Percentiles rank a stretch among this genome's conserved stretches.
Conservation (phyloP, 768 basidiomycete species). For the Chalciporus pseudorubinellus region DNA sequence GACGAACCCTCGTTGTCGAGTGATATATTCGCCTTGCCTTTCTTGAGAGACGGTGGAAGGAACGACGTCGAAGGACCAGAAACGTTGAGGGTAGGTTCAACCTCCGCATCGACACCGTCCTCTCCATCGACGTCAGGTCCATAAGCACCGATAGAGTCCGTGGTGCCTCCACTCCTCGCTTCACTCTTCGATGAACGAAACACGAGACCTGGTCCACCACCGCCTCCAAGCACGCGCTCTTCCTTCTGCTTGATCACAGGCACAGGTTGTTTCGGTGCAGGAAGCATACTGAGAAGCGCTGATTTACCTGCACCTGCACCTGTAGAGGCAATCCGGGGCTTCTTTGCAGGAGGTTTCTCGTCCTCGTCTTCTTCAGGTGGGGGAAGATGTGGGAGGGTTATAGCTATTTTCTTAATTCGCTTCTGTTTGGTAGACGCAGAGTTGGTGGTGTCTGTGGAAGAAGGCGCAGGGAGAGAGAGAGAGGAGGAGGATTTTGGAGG, state of each 20-base stretch:
- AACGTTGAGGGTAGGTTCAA: not conserved
- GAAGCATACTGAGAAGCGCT: conserved; percentile 68
- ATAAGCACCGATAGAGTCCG: conserved; percentile 29
- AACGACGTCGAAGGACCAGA: conserved; percentile 43
- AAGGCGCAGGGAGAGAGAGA: conserved; percentile 30
- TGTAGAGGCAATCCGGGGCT: conserved; percentile 46
- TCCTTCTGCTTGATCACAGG: conserved; percentile 38
- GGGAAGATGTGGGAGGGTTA: conserved; percentile 28
- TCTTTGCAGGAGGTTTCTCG: conserved; percentile 59
- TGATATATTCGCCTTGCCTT: conserved; percentile 58
- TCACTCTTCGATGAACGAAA: conserved; percentile 43
- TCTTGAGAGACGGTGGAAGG: conserved; percentile 56
- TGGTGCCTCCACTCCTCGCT: conserved; percentile 4
- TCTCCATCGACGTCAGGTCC: conserved; percentile 13
- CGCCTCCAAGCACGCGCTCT: conserved; percentile 63
- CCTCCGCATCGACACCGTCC: conserved; percentile 8
- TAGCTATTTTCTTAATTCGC: conserved; percentile 45
- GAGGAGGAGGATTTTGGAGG: conserved; percentile 30
- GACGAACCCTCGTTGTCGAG: conserved; percentile 38
- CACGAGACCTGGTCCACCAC: conserved; percentile 57
- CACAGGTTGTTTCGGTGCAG: conserved; percentile 59
- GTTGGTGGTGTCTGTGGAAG: not conserved
- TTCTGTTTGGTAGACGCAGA: conserved; percentile 37
- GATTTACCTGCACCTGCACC: conserved; percentile 55
- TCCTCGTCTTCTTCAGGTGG: conserved; percentile 41